Base-by-base conservation (phyloP, 495 filamentous ascomycete species). In the Trichoderma virens region DNA sequence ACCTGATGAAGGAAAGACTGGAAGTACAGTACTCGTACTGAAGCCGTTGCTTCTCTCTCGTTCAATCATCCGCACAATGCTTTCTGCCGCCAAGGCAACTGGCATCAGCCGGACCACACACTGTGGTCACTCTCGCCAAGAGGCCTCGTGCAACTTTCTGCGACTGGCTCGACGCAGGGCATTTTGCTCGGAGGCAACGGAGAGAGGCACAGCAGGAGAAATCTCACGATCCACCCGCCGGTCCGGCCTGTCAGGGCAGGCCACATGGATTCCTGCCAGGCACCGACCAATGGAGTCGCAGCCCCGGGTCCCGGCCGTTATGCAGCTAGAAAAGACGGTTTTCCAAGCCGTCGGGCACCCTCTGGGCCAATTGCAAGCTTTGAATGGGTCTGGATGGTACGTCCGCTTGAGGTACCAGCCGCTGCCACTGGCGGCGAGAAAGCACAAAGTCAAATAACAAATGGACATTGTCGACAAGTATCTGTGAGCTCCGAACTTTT, bases 211-310 rank as follows among this genome's bases (percentile, higher is more conserved):
- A 41, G 30, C 35, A 30, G 28, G 32, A 9, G 28, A 61, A 61
- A 28, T 34, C 59, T n/a, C 31, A 61, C 59, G 59, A 41, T 41
- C 31, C 59, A 41, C 59, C 9, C 20, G 18, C 31, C 31, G 59
- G 31, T 38, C 7, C 59, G 35, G 59, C 59, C 59, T 61, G 59
- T 61, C 59, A 61, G 59, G 59, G 59, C 59, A 41, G 16, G 23
- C 59, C 59, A 61, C 59, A 61, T 61, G 59, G 59, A 41, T 4
- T 25, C n/a, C 30, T 61, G 59, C 59, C 59, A 61, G 59, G 59
- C 59, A 61, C 59, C 59, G 35, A 23, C 51, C 51, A 56, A 56
- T 56, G 23, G 51, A 9, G 51, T 56, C 25, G 27, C 51, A 16
- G 27, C 23, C 9, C 27, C 51, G 51, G 51, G 25, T 56, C 20